Percentiles rank a stretch among this genome's conserved stretches.
phyloP scores from a whole-genome alignment of 768 basidiomycete genomes.

The Panellus pusillus region DNA sequence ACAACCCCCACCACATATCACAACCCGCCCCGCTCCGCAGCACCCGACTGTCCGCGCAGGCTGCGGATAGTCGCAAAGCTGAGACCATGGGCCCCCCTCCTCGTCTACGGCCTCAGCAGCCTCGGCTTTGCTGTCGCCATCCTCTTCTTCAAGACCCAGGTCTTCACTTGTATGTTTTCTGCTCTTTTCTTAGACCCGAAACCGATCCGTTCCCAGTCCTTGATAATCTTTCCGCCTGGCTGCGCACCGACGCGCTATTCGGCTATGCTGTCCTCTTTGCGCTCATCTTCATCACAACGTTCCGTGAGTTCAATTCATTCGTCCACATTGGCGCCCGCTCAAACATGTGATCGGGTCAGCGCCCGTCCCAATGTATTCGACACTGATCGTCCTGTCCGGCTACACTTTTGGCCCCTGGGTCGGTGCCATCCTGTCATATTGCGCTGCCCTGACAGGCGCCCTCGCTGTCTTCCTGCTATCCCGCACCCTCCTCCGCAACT shows the following conservation, averaged over 20 bases:
- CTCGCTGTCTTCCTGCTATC: slow-evolving; percentile 81
- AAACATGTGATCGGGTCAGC: slow-evolving; percentile 43
- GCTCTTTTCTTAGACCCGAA: slow-evolving; percentile 1
- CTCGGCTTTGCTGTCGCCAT: slow-evolving; percentile 79
- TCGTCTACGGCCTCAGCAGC: slow-evolving; percentile 75
- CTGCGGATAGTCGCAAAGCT: slow-evolving; percentile 59
- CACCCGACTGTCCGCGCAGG: slow-evolving; percentile 40
- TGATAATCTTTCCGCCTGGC: slow-evolving; percentile 77
- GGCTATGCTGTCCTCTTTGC: slow-evolving; percentile 80
- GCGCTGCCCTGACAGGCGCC: slow-evolving; percentile 82
- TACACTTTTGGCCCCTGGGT: slow-evolving; percentile 86
- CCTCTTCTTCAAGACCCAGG: slow-evolving; percentile 77
- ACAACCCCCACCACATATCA: too few relatives aligned
- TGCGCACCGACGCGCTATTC: slow-evolving; percentile 67
- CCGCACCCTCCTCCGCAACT: slow-evolving; percentile 67
- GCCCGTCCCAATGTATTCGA: slow-evolving; percentile 90
- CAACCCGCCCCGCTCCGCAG: slow-evolving; percentile 36
- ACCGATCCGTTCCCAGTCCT: slow-evolving; percentile 52
- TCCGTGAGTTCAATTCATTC: slow-evolving; percentile 57
- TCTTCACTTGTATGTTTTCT: slow-evolving; percentile 70
- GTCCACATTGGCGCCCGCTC: neutral
- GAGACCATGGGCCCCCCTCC: slow-evolving; percentile 75
- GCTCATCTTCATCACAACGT: slow-evolving; percentile 84
- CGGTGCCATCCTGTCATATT: slow-evolving; percentile 85
- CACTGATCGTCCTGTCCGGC: slow-evolving; percentile 87